phyloP scores from a whole-genome alignment of 495 filamentous ascomycete genomes.

The Polyplosphaeria fusca region DNA sequence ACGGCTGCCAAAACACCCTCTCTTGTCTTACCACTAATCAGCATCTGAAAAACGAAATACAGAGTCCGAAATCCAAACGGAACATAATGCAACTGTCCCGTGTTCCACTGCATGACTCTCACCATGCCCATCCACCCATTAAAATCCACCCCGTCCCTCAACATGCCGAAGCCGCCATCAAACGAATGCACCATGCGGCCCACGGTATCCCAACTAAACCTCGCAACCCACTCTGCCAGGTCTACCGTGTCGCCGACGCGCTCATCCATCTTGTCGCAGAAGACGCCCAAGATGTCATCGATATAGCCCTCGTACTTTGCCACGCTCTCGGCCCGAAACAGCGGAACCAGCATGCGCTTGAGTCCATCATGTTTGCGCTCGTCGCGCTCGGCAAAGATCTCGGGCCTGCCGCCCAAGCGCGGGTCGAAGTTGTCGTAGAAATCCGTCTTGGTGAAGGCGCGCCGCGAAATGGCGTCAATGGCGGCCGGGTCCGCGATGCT shows the following conservation, averaged over 20 bases:
- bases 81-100: background rate
- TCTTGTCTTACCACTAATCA: background rate
- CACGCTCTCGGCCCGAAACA: background rate
- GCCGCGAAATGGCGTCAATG: background rate
- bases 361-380: background rate
- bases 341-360: background rate
- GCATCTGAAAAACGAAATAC: background rate
- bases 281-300: background rate
- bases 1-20: background rate
- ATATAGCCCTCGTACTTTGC: background rate
- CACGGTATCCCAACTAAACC: background rate
- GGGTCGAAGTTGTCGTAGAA: constrained; percentile 3
- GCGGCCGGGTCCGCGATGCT: background rate
- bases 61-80: background rate
- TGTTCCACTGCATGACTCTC: background rate
- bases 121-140: constrained; percentile 1
- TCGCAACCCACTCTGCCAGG: background rate
- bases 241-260: background rate
- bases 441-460: background rate
- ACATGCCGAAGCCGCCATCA: background rate
- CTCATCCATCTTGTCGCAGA: background rate
- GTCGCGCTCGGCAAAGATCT: background rate
- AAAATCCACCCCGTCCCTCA: background rate
- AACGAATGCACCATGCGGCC: background rate
- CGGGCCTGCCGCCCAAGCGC: background rate